These are phyloP conservation scores for Pseudocohnilembus persalinus DNA, from an alignment of 169 alveolate species.

Conservation along the genomic window DNA sequence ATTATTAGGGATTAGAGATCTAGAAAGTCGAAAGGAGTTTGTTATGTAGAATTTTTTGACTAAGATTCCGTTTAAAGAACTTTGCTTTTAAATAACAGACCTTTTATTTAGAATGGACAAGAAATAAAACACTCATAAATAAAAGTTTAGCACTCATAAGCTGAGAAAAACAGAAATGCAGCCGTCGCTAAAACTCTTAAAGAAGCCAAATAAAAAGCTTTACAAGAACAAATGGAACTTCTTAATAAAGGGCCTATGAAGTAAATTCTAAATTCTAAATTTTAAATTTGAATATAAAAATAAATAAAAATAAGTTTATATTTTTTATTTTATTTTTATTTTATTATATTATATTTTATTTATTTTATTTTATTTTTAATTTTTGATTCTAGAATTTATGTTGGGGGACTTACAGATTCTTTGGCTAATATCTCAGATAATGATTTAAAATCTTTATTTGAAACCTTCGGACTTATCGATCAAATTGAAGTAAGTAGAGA, in stretches of 20 bases:
- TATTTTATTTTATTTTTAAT: constrained; percentile 70
- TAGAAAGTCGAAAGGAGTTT: constrained; percentile 96
- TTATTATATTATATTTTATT: background rate
- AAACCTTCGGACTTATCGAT: constrained; percentile 94
- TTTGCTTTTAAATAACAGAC: constrained; percentile 79
- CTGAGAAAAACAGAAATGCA: constrained; percentile 99
- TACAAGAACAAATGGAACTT: constrained; percentile 31
- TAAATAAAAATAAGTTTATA: constrained; percentile 16
- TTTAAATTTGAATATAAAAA: background rate
- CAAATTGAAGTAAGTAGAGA: constrained; percentile 91
- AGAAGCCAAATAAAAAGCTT: constrained; percentile 38
- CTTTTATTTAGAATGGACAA: constrained; percentile 22
- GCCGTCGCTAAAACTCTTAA: constrained; percentile 86
- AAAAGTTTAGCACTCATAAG: constrained; percentile 92
- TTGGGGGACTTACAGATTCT: constrained; percentile 92
- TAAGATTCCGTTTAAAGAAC: constrained; percentile 96
- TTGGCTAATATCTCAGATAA: constrained; percentile 84
- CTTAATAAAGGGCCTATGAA: constrained; percentile 29
- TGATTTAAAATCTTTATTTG: constrained; percentile 91
- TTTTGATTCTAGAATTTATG: constrained; percentile 89
- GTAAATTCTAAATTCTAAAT: too few species aligned
- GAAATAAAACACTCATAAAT: constrained; percentile 15
- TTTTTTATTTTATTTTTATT: too few species aligned
- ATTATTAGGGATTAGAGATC: constrained; percentile 95
- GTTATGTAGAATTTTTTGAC: constrained; percentile 97